Evolutionary conservation across 2,329 filamentous ascomycete genomes (phyloP), one percentile per base, ranked within the genome.

Genomic region (Claviceps pusilla): DNA sequence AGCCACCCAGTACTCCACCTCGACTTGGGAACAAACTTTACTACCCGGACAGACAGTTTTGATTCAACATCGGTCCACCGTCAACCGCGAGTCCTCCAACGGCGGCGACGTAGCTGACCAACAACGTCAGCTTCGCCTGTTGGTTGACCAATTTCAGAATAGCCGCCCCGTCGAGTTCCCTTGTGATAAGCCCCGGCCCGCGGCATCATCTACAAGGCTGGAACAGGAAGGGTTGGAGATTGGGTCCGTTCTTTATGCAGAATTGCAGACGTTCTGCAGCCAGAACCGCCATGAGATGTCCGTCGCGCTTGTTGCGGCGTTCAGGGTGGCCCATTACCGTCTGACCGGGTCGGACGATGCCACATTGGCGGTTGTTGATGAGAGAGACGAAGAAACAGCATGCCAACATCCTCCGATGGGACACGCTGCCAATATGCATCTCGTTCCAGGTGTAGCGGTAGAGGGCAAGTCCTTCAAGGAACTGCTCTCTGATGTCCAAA

Each of bases 261-360:
- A 46, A 29, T 14, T 46, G 10, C 19, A 46, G 10, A 46, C 12
- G 1, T 46, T 46, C 43, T 46, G 43, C 12, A 5, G 24, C 24
- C 43, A 46, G 28, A 14, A 2, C 43, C 28, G 24, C 6, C 2
- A 24, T 46, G 43, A 46, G 0, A 48, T 48, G 0, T 62, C 58
- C 12, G 37, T 54, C 1, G 59, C 61, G 0, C 59, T 66, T 0
- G 50, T 65, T 0, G 54, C 64, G 2, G 62, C 61, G 0, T 65
- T 66, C 33, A 59, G 62, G 0, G 59, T 59, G 0, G 55, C 64
- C 0, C 64, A 65, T 31, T 65, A 59, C 46, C 62, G 62, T 19
- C 58, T 65, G 1, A 66, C 62, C 0, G 61, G 60, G 0, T 43
- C 24, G 5, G 55, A 56, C 6, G 64, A 66, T 50, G 59, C 61